A percentile compares a stretch with the other conserved stretches of the same genome.
Evolutionary conservation across 805 yeast genomes (phyloP).

Genomic region (Schizosaccharomyces octosporus): DNA sequence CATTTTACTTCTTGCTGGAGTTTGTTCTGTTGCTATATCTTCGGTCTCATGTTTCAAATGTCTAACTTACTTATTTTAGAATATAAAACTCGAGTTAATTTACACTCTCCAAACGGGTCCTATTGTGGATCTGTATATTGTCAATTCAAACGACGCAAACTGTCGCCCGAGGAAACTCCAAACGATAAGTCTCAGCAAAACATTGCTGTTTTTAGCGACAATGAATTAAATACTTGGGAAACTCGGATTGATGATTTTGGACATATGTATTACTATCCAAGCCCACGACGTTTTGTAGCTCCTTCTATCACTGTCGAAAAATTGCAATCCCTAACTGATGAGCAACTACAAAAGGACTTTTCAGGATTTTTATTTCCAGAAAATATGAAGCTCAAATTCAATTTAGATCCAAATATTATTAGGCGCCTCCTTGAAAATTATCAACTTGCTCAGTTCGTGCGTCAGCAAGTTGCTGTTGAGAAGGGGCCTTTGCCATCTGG

Average conservation of each 20-base stretch:
- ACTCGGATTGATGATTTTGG: neutral
- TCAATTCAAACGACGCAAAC: neutral
- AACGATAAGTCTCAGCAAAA: neutral
- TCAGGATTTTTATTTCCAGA: neutral
- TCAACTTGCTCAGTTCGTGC: neutral
- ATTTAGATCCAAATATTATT: neutral
- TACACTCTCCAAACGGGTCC: neutral
- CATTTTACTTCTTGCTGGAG: no score
- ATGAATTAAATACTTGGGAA: neutral
- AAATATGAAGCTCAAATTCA: neutral
- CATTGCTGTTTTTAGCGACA: neutral
- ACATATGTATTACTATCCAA: neutral
- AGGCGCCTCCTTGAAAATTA: neutral
- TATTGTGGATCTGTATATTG: neutral
- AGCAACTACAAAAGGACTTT: neutral
- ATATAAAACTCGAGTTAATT: neutral
- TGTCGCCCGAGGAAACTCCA: neutral
- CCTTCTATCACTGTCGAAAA: neutral
- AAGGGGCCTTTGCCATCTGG: slow-evolving; percentile 92
- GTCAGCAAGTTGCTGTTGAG: neutral
- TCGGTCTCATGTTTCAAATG: no score
- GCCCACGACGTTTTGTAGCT: neutral
- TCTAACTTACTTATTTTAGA: neutral
- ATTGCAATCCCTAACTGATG: neutral
- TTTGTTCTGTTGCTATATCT: no score